Percentiles rank a stretch among this genome's conserved stretches.
phyloP scores from a whole-genome alignment of 2,329 filamentous ascomycete genomes.

The Penicillium sp. region DNA sequence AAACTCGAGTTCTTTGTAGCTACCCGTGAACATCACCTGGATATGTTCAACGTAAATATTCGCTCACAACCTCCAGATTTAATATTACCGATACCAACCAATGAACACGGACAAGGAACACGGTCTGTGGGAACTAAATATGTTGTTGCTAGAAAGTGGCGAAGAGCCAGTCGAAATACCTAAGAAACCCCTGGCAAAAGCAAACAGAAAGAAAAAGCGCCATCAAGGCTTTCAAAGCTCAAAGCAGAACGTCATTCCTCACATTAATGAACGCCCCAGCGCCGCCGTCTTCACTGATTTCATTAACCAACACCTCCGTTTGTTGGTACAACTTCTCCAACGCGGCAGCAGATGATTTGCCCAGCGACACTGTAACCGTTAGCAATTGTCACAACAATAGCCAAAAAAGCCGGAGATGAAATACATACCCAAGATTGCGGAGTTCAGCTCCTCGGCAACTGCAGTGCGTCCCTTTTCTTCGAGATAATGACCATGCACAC shows the following conservation, averaged over 20 bases:
- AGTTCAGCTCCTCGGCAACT: constrained; percentile 92
- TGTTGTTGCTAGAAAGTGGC: neutral
- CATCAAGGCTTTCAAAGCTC: constrained; percentile 29
- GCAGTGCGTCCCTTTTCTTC: constrained; percentile 72
- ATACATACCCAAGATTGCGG: constrained; percentile 78
- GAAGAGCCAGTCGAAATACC: neutral
- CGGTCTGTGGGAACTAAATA: neutral
- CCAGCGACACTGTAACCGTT: constrained; percentile 70
- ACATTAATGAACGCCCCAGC: constrained; percentile 81
- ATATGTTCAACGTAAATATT: no score
- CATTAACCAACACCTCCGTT: constrained; percentile 81
- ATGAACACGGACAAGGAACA: neutral
- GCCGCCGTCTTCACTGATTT: constrained; percentile 76
- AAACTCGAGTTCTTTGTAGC: no score
- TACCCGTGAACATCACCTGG: no score
- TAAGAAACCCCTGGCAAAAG: neutral
- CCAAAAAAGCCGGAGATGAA: neutral
- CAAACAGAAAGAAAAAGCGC: neutral
- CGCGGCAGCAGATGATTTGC: constrained; percentile 83
- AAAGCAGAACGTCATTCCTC: constrained; percentile 50
- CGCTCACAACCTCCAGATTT: no score
- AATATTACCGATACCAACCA: no score
- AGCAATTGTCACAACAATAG: constrained; percentile 8
- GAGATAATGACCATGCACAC: constrained; percentile 75
- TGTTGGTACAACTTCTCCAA: constrained; percentile 85